Evolutionary conservation across 2,329 filamentous ascomycete genomes (phyloP), one percentile per base, ranked within the genome.

Genomic region (Penicillium janthinellum): DNA sequence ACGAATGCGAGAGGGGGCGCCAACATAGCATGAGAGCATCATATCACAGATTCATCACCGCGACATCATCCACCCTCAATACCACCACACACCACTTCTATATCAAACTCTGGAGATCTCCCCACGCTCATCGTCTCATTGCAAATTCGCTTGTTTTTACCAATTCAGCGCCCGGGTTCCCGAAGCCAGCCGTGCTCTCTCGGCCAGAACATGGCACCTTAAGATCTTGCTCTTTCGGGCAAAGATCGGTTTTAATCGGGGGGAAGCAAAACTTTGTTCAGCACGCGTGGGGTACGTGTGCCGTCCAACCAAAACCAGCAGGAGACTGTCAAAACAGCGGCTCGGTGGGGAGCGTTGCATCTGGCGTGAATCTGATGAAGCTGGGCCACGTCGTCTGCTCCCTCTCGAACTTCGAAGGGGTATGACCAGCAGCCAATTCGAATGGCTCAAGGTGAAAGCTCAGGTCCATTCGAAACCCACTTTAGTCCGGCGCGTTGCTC

Each of bases 61-160:
- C 12, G 37, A 7, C 14, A 41, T 28, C 49, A 4, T 28, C 20
- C 6, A 20, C 20, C 17, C 17, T 15, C 28, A 11, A 38, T n/a
- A n/a, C 17, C 15, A 17, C 15, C 25, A 39, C 20, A 20, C 22
- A 38, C 22, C 34, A n/a, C 17, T 11, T 11, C 11, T 14, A 17
- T 25, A 41, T 37, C 35, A n/a, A 11, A 22, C 20, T 12, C 11
- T n/a, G 15, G n/a, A 54, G 15, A 28, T 31, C 38, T 20, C 31
- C 34, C 51, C 6, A 31, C 6, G 6, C 31, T 6, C 31, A 31
- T 12, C 12, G 25, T 3, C 17, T 31, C 48, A 53, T 28, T 28
- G n/a, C 17, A 28, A 39, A 64, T 50, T 64, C 63, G 63, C 63
- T 64, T 61, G 63, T 61, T 59, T 31, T 63, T 61, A 37, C 63